Evolutionary conservation across 2,329 filamentous ascomycete species (phyloP), one percentile per base, ranked within the genome.

Genomic region (Fusarium kyushuense): DNA sequence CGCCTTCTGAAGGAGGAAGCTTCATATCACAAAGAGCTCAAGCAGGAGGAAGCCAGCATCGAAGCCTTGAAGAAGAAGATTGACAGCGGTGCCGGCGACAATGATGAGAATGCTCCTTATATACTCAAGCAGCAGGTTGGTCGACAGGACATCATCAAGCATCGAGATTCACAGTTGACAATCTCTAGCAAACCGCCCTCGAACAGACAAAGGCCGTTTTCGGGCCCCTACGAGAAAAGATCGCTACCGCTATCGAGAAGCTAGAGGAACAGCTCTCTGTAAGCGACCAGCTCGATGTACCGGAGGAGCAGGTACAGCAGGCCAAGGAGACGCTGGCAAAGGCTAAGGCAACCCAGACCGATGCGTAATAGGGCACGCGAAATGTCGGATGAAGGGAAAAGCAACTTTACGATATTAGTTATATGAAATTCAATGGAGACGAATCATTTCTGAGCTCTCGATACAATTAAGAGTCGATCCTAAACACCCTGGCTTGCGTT

Each of bases 1-100:
- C 93, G 96, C 61, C 87, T 98, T 47, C 88, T 97, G 70, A 97
- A 97, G 80, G 96, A 99, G 80, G 93, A 97, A 79, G 84, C 87
- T 38, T 95, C 90, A 74, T 98, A 99, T 82, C 91, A 94, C 84
- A 91, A 91, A 76, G 96, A 99, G 79, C 86, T 94, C 21, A 83
- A 86, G 67, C 84, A 90, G 69, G 94, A 98, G 77, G 85, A 92
- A 72, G 85, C 86, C 64, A 88, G 91, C 58, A 86, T 96, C 68
- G 82, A 86, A 77, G 88, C 89, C 77, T 84, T 97, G 19, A 85
- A 90, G 77, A 82, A 84, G 43, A 88, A 91, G 72, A 78, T 87
- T 32, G 78, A 83, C 41, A 78, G 75, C n/a, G 81, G 79, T 27
- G 78, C 80, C 5, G 81, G 79, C 17, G 84, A 86, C 54, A 85